Evolutionary conservation across 768 basidiomycete species (phyloP), one percentile per base, ranked within the genome.

Genomic region (Tremella fuciformis): DNA sequence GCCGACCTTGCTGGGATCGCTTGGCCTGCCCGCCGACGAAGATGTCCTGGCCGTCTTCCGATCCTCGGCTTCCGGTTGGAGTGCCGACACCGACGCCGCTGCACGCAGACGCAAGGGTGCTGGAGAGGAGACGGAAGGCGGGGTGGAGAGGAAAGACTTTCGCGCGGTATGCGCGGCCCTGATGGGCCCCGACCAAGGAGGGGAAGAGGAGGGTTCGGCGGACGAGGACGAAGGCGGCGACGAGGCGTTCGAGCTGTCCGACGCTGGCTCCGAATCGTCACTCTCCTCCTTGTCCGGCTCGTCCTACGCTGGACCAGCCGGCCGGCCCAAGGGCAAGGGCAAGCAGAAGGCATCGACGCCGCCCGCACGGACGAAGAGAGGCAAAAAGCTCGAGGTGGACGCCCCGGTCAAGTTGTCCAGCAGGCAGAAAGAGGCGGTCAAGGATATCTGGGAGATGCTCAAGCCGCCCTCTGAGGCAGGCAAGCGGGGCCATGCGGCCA

Each of bases 91-190:
- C 16, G 25, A 39, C 24, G 59, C 25, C 16, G 44, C 18, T 51
- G 47, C 16, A n/a, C n/a, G 50, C 34, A 18, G 49, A 22, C 34
- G 49, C 39, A 52, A 55, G 16, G 2, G 50, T 42, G n/a, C 46
- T 25, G 29, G 37, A 44, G 53, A 49, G 16, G 62, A 67, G 3
- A 54, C 57, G 39, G 59, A 58, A 19, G 62, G 39, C 6, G 71
- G 69, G 8, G 71, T 73, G 15, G 62, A 62, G 29, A 16, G 55
- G 52, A 71, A 71, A 29, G 75, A 76, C 51, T 76, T 76, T 47
- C 42, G 73, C 48, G 72, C 73, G 25, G 75, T 76, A 6, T 73
- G 70, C 46, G 75, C 71, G 8, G 75, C 74, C 24, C 48, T 76
- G 25, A 74, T 76, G 75, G 65, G 56, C 3, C 66, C 63, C 9